Percentiles rank a stretch among this genome's conserved stretches.
phyloP scores from a whole-genome alignment of 2,329 filamentous ascomycete genomes.

The Fusarium transvaalense region DNA sequence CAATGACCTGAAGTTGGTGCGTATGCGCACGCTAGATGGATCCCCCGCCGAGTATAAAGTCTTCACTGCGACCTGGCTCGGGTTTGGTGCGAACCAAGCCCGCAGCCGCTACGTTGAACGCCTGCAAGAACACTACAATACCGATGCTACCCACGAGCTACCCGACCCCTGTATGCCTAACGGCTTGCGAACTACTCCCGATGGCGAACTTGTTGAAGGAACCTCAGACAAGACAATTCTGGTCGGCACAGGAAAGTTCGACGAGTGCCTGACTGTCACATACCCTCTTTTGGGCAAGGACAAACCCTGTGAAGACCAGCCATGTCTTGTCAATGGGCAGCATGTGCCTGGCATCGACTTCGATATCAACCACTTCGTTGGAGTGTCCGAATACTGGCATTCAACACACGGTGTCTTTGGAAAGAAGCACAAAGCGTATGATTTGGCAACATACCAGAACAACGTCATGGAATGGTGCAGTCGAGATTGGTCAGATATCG shows the following conservation, averaged over 20 bases:
- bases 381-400: slow-evolving; percentile 99
- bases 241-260: slow-evolving; percentile 87
- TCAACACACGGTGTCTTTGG: slow-evolving; percentile 95
- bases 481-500: slow-evolving; percentile 83
- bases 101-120: slow-evolving; percentile 84
- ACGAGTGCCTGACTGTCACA: slow-evolving; percentile 84
- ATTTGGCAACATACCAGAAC: slow-evolving; percentile 89
- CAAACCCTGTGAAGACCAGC: slow-evolving; percentile 81
- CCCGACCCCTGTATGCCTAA: slow-evolving; percentile 92
- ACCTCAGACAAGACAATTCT: slow-evolving; percentile 65
- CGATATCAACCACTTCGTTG: slow-evolving; percentile 96
- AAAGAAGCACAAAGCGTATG: slow-evolving; percentile 84
- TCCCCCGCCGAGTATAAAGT: slow-evolving; percentile 83
- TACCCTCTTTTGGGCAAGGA: slow-evolving; percentile 92
- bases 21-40: slow-evolving; percentile 86
- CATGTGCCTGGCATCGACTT: slow-evolving; percentile 97
- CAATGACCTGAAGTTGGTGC: slow-evolving; percentile 86
- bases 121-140: slow-evolving; percentile 74
- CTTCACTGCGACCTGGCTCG: slow-evolving; percentile 96
- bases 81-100: slow-evolving; percentile 96
- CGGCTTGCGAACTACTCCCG: slow-evolving; percentile 78
- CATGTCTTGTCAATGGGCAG: slow-evolving; percentile 90
- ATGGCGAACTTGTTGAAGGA: slow-evolving; percentile 69
- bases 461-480: slow-evolving; percentile 88
- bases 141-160: slow-evolving; percentile 70